A percentile compares a stretch with the other conserved stretches of the same genome.
Evolutionary conservation across 306 rosid genomes (phyloP).

Genomic region (Prunus davidiana): DNA sequence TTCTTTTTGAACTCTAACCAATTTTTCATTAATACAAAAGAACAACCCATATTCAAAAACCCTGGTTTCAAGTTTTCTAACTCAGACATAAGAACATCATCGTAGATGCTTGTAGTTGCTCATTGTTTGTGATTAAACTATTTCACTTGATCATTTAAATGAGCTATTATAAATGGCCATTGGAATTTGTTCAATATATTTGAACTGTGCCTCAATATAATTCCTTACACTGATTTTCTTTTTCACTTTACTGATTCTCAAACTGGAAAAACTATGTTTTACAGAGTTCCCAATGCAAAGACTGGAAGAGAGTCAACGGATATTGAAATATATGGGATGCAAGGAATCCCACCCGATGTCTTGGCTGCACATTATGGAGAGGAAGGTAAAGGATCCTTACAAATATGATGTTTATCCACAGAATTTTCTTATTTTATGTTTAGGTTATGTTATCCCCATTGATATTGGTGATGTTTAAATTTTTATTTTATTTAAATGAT

Average conservation of each 20-base stretch:
- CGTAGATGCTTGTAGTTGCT: neutral
- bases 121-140: neutral
- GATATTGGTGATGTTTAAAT: neutral
- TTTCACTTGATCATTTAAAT: neutral
- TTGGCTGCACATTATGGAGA: conserved; percentile 98
- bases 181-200: neutral
- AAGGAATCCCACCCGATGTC: conserved; percentile 91
- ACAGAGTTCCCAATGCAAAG: conserved; percentile 96
- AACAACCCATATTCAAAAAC: neutral
- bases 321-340: conserved; percentile 99
- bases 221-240: neutral
- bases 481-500: neutral
- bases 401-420: neutral
- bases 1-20: neutral
- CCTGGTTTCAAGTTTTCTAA: neutral
- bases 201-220: neutral
- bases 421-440: neutral
- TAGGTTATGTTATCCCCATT: neutral
- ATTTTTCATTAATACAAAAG: neutral
- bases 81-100: neutral
- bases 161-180: neutral
- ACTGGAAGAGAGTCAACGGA: conserved; percentile 86
- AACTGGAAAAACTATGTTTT: conserved; percentile 7
- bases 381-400: conserved; percentile 52
- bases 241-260: neutral